Evolutionary conservation across 495 filamentous ascomycete species (phyloP), one percentile per base, ranked within the genome.

Genomic region (Trichodelitschia bisporula): DNA sequence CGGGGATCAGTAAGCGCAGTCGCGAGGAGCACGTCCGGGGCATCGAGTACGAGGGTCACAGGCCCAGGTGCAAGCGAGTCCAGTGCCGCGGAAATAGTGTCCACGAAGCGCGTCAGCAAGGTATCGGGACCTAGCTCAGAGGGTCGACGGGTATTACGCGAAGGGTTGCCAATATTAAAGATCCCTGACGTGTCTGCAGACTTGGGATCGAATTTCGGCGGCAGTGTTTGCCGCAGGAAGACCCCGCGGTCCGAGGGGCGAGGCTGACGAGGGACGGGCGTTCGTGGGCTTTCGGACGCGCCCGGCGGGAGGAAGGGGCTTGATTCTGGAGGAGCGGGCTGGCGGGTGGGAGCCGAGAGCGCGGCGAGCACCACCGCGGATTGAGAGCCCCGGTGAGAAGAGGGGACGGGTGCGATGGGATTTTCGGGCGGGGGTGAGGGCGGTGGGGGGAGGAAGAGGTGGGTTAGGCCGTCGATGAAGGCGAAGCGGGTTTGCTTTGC

Each of bases 381-480:
- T n/a, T 24, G n/a, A 6, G 21, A 24, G 21, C 21, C 6, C 21
- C 21, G 21, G 6, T 6, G 6, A 24, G 21, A 24, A n/a, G 32
- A 27, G 15, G 20, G 16, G 20, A 5, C 14, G 25, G 24, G 2
- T 2, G 25, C 5, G 20, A 18, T 14, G 51, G 36, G 44, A 48
- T 20, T 45, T 31, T 12, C 45, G 14, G 19, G 40, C 17, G 30
- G 38, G 28, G 35, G 27, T 27, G 30, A 20, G n/a, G 32, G 29
- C 23, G 29, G 46, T 23, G 43, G 40, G 1, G 43, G 35, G 19
- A 45, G 40, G 37, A 66, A 71, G n/a, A 79, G 41, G 23, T 53
- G 54, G 28, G 50, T 62, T 19, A 86, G 49, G 3, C 77, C 77
- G 43, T 90, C 78, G 27, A 86, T 52, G 39, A 77, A 84, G 17